Evolutionary conservation across 495 filamentous ascomycete genomes (phyloP).

Genomic region (Extremus antarcticus): DNA sequence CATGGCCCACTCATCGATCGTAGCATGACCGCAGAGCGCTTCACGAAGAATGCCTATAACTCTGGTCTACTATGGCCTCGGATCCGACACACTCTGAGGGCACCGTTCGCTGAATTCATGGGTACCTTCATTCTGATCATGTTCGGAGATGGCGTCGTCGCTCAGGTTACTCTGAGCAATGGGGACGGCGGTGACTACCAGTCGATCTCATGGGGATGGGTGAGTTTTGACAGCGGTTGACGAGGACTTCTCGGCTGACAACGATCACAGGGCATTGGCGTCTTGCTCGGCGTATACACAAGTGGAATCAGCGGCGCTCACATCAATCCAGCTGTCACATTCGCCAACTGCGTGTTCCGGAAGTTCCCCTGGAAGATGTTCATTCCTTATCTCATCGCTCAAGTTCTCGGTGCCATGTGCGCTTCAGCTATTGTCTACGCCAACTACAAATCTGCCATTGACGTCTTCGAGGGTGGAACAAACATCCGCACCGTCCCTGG

Average conservation of each 20-base stretch:
- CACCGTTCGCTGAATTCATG: conserved; percentile 53
- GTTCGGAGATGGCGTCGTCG: conserved; percentile 51
- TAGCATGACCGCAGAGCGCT: conserved; percentile 10
- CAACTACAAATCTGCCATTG: conserved; percentile 26
- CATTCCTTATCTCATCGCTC: conserved; percentile 27
- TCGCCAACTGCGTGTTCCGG: conserved; percentile 51
- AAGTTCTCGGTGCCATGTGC: conserved; percentile 28
- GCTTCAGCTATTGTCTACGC: conserved; percentile 28
- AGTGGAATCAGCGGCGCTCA: conserved; percentile 49
- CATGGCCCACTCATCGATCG: conserved; percentile 12
- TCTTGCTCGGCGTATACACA: conserved; percentile 58
- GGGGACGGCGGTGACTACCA: conserved; percentile 42
- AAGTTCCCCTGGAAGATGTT: conserved; percentile 47
- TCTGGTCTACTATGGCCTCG: conserved; percentile 38
- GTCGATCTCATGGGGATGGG: conserved; percentile 49
- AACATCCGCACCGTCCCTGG: conserved; percentile 47
- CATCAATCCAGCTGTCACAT: conserved; percentile 43
- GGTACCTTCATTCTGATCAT: conserved; percentile 53
- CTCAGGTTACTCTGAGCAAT: conserved; percentile 46
- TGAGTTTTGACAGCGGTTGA: conserved; percentile 27
- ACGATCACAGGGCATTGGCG: conserved; percentile 37
- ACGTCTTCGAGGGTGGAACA: conserved; percentile 23
- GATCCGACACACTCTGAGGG: conserved; percentile 37
- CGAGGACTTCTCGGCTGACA: neutral
- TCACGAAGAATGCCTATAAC: conserved; percentile 13